Base-by-base conservation (phyloP, 2,329 filamentous ascomycete species). In the Fusarium sacchari region DNA sequence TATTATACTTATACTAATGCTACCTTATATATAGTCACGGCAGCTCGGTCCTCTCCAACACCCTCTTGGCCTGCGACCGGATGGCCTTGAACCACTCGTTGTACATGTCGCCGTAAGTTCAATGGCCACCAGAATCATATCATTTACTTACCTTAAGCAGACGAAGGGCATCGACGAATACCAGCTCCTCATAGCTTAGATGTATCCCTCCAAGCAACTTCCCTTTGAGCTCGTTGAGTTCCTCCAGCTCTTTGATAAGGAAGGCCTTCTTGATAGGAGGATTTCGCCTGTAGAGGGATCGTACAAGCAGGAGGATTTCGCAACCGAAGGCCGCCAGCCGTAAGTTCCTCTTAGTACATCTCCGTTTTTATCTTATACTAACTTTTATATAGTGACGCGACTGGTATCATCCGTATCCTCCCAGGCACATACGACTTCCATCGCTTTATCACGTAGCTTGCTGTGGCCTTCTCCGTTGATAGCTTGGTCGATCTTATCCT, bases 101-200 rank as follows among this genome's bases (percentile, higher is more conserved):
- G 14, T 43, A 24, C 40, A 24, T 7, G 40, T 4, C 15, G 40
- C 1, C n/a, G 40, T 43, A 24, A 24, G 40, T 24, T 17, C 9
- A 43, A 11, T 24, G n/a, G 7, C n/a, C 3, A 4, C 3, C 40
- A 43, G 8, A 24, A 24, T 24, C 14, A 43, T 24, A 43, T 43
- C n/a, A 24, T 24, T 11, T 4, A 4, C 40, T 43, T 5, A 43
- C 40, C 13, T 40, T 40, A 22, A 11, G 9, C n/a, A 24, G 40
- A 11, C 42, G 17, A 44, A 44, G 3, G n/a, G n/a, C n/a, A 15
- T 4, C 4, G 1, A 43, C 4, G n/a, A 43, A 42, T n/a, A 10
- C 7, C 13, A 0, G 6, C 1, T 42, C 22, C 13, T 12, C 12
- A 1, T 4, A 5, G 12, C 4, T 6, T 40, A 5, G 20, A 22